phyloP scores from a whole-genome alignment of 2,329 filamentous ascomycete genomes.

The Didymella exigua region DNA sequence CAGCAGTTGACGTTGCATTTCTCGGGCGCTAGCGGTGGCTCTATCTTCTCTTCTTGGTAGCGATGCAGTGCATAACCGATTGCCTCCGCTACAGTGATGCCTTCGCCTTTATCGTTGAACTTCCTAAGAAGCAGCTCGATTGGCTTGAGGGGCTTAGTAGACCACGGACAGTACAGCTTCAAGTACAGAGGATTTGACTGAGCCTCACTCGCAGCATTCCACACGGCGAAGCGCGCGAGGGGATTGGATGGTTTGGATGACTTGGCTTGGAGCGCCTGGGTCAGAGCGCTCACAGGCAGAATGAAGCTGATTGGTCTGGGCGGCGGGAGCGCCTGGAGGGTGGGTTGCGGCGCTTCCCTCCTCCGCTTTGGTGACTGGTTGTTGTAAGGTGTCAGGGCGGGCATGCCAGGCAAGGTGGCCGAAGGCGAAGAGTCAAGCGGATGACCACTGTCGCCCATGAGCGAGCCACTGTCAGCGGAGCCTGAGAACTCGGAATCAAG shows the following conservation, averaged over 20 bases:
- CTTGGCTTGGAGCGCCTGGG: constrained; percentile 74
- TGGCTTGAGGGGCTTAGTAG: constrained; percentile 66
- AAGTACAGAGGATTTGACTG: constrained; percentile 70
- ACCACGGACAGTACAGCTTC: constrained; percentile 78
- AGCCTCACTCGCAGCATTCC: constrained; percentile 78
- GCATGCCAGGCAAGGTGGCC: constrained; percentile 51
- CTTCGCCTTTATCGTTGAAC: constrained; percentile 70
- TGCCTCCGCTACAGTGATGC: constrained; percentile 77
- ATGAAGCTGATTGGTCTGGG: constrained; percentile 73
- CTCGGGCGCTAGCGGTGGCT: constrained; percentile 67
- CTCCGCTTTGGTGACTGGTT: constrained; percentile 66
- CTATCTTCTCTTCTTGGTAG: constrained; percentile 76
- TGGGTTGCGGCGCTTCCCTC: constrained; percentile 53
- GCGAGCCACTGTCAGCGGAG: constrained; percentile 67
- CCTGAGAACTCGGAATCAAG: constrained; percentile 50
- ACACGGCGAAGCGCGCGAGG: constrained; percentile 75
- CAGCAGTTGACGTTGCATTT: constrained; percentile 81
- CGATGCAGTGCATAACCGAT: constrained; percentile 80
- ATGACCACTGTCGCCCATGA: constrained; percentile 69
- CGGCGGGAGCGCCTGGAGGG: constrained; percentile 71
- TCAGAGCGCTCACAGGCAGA: constrained; percentile 72
- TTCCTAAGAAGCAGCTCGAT: constrained; percentile 75
- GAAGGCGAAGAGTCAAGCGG: constrained; percentile 61
- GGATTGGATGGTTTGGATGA: constrained; percentile 72
- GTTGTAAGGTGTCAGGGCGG: constrained; percentile 50